Evolutionary conservation across 768 basidiomycete species (phyloP).

Genomic region (Strobilomyces confusus): DNA sequence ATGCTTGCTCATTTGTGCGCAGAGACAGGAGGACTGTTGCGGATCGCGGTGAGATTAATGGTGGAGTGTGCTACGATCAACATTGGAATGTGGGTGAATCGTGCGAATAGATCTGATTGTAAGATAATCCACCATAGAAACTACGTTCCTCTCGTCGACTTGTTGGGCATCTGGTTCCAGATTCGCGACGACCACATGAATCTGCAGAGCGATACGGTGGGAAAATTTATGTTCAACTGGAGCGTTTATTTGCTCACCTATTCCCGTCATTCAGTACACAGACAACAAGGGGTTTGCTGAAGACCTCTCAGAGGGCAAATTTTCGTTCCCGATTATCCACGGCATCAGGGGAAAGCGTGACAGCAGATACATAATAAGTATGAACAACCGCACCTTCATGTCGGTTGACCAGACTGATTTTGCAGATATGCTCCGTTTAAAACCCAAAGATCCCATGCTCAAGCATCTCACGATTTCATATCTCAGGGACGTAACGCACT

Average conservation of each 20-base stretch:
- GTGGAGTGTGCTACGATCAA: conserved; percentile 77
- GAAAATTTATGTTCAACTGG: background rate
- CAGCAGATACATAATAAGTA: conserved; percentile 82
- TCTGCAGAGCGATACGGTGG: conserved; percentile 23
- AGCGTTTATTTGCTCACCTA: background rate
- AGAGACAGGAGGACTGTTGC: conserved; percentile 94
- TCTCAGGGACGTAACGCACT: conserved; percentile 68
- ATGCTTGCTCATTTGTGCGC: conserved; percentile 3
- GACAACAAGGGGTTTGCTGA: conserved; percentile 87
- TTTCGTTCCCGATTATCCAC: conserved; percentile 94
- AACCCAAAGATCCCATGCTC: conserved; percentile 74
- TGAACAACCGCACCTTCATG: conserved; percentile 26
- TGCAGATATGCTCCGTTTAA: conserved; percentile 87
- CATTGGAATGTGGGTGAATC: conserved; percentile 46
- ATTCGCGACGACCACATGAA: conserved; percentile 55
- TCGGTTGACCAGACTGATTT: background rate
- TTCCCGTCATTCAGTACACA: conserved; percentile 58
- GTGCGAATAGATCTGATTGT: background rate
- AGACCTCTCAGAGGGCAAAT: conserved; percentile 95
- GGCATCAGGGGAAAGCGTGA: conserved; percentile 74
- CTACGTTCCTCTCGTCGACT: conserved; percentile 53
- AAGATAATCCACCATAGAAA: conserved; percentile 32
- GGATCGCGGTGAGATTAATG: conserved; percentile 92
- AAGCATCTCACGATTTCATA: conserved; percentile 81
- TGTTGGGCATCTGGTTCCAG: conserved; percentile 57